These are phyloP conservation scores for Penicillium pancosmium DNA, from an alignment of 495 filamentous ascomycete species.

Conservation along the genomic window DNA sequence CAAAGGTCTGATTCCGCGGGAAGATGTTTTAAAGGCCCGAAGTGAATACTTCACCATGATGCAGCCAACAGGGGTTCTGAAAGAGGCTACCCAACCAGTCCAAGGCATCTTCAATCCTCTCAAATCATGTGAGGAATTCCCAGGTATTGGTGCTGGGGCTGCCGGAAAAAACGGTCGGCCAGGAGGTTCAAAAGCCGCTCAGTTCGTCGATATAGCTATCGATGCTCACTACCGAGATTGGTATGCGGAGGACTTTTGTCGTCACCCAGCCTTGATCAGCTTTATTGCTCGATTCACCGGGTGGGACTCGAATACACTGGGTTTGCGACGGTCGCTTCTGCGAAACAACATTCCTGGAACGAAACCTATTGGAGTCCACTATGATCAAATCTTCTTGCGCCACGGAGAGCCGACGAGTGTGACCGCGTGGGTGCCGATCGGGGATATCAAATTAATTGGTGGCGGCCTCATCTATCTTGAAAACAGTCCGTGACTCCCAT, in stretches of 20 bases:
- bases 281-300: conserved; percentile 41
- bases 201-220: conserved; percentile 21
- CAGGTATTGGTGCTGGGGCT: conserved; percentile 10
- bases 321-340: conserved; percentile 38
- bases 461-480: conserved; percentile 55
- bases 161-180: conserved; percentile 27
- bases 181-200: conserved; percentile 28
- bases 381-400: conserved; percentile 55
- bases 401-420: conserved; percentile 45
- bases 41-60: conserved; percentile 52
- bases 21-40: conserved; percentile 48
- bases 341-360: conserved; percentile 53
- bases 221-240: conserved; percentile 24
- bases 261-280: conserved; percentile 38
- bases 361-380: conserved; percentile 53
- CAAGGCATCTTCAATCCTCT: conserved; percentile 44
- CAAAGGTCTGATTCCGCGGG: conserved; percentile 49
- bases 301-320: conserved; percentile 46
- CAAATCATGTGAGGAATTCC: conserved; percentile 4
- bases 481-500: conserved; percentile 11
- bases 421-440: conserved; percentile 55
- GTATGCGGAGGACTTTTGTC: conserved; percentile 39
- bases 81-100: conserved; percentile 23
- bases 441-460: conserved; percentile 39
- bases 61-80: conserved; percentile 49